Evolutionary conservation across 2,329 filamentous ascomycete species (phyloP).

Genomic region (Dothistroma septosporum): DNA sequence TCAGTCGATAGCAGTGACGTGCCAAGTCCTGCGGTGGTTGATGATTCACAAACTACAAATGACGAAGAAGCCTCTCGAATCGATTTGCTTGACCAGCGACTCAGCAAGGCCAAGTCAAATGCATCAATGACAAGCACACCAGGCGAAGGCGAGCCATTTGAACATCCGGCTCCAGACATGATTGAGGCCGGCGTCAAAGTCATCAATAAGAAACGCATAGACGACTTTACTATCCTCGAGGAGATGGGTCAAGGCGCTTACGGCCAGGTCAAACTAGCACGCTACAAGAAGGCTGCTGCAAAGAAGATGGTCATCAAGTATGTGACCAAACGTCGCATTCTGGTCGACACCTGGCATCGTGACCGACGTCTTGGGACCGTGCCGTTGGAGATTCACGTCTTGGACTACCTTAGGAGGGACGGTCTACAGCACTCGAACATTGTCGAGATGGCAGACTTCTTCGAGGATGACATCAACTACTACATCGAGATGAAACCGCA

Average conservation of each 20-base stretch:
- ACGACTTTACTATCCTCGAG: slow-evolving; percentile 87
- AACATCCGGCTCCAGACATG: slow-evolving; percentile 37
- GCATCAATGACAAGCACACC: slow-evolving; percentile 10
- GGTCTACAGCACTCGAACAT: slow-evolving; percentile 62
- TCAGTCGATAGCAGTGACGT: slow-evolving; percentile 16
- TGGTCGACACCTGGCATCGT: slow-evolving; percentile 97
- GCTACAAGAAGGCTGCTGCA: slow-evolving; percentile 66
- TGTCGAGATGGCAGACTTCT: slow-evolving; percentile 66
- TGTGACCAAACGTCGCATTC: slow-evolving; percentile 91
- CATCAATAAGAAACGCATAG: slow-evolving; percentile 71
- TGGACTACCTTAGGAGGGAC: slow-evolving; percentile 82
- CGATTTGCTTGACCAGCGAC: slow-evolving; percentile 49
- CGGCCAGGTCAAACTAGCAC: slow-evolving; percentile 91
- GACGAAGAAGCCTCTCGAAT: slow-evolving; percentile 36
- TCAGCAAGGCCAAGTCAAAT: slow-evolving; percentile 30
- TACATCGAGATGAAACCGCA: slow-evolving; percentile 99
- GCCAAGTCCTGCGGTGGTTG: slow-evolving; percentile 33
- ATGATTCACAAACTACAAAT: slow-evolving; percentile 27
- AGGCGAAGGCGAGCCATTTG: slow-evolving; percentile 34
- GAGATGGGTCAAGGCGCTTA: slow-evolving; percentile 99
- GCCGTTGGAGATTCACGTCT: slow-evolving; percentile 91
- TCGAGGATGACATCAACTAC: slow-evolving; percentile 82
- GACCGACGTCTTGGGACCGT: slow-evolving; percentile 91
- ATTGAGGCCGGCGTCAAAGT: slow-evolving; percentile 30
- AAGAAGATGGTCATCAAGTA: slow-evolving; percentile 95